Percentiles rank a stretch among this genome's conserved stretches.
These are phyloP conservation scores for Populus deltoides DNA, from an alignment of 345 rosid genomes.

Conservation along the genomic window DNA sequence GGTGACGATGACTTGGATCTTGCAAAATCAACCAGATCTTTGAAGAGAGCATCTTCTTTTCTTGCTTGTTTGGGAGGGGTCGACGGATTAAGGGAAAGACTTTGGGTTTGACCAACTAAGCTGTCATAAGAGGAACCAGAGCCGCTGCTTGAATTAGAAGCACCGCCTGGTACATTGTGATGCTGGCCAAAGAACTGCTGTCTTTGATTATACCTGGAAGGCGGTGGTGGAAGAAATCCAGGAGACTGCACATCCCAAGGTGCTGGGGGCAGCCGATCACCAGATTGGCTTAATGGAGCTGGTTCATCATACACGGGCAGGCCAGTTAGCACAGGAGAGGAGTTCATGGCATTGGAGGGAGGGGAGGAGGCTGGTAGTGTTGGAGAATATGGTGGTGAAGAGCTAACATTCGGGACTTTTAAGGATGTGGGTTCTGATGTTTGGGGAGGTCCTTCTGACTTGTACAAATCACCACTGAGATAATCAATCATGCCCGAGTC, in stretches of 20 bases:
- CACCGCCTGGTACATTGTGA: slow-evolving; percentile 8
- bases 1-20: slow-evolving; percentile 78
- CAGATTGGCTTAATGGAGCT: slow-evolving; percentile 36
- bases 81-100: slow-evolving; percentile 56
- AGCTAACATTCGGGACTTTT: slow-evolving; percentile 31
- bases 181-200: slow-evolving; percentile 59
- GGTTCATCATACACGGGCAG: slow-evolving; percentile 60
- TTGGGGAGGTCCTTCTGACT: slow-evolving; percentile 45
- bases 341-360: background rate
- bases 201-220: slow-evolving; percentile 65
- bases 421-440: slow-evolving; percentile 31
- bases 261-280: slow-evolving; percentile 66
- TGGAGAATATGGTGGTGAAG: slow-evolving; percentile 42
- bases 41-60: slow-evolving; percentile 84
- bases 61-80: slow-evolving; percentile 53
- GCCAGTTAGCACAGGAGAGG: slow-evolving; percentile 31
- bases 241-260: slow-evolving; percentile 59
- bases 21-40: slow-evolving; percentile 85
- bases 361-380: slow-evolving; percentile 28
- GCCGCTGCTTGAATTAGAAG: slow-evolving; percentile 45
- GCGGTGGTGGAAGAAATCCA: slow-evolving; percentile 67
- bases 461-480: slow-evolving; percentile 88
- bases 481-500: slow-evolving; percentile 57
- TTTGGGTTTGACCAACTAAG: slow-evolving; percentile 60
- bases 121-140: slow-evolving; percentile 54